phyloP scores from a whole-genome alignment of 805 yeast species.

The Candida quercuum region DNA sequence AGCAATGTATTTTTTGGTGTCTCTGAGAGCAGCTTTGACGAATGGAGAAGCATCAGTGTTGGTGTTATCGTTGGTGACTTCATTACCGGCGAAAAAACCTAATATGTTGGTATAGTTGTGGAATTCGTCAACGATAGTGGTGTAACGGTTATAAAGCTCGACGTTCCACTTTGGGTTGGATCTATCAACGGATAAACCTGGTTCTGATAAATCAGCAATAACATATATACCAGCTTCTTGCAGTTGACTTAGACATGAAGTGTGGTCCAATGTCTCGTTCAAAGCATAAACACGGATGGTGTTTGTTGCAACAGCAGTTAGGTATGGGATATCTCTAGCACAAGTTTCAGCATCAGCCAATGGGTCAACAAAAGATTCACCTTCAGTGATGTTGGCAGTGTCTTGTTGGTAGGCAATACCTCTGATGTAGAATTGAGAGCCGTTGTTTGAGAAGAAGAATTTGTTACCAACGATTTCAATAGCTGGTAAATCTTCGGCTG shows the following conservation, averaged over 20 bases:
- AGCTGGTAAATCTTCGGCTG: slow-evolving; percentile 48
- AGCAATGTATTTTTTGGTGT: slow-evolving; percentile 62
- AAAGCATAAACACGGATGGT: slow-evolving; percentile 74
- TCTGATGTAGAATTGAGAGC: slow-evolving; percentile 70
- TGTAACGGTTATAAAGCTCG: slow-evolving; percentile 61
- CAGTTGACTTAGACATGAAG: slow-evolving; percentile 60
- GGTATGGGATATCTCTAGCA: slow-evolving; percentile 69
- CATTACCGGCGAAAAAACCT: slow-evolving; percentile 86
- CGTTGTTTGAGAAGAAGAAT: slow-evolving; percentile 71
- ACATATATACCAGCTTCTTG: slow-evolving; percentile 75
- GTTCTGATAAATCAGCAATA: slow-evolving; percentile 74
- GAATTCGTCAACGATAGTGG: slow-evolving; percentile 62
- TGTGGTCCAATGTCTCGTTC: slow-evolving; percentile 58
- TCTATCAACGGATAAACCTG: slow-evolving; percentile 58
- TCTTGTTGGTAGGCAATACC: slow-evolving; percentile 82
- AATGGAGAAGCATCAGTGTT: slow-evolving; percentile 75
- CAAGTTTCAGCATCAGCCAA: slow-evolving; percentile 58
- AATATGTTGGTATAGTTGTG: slow-evolving; percentile 64
- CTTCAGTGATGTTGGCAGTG: slow-evolving; percentile 42
- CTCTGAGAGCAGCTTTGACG: slow-evolving; percentile 82
- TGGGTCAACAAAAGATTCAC: slow-evolving; percentile 57
- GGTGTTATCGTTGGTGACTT: slow-evolving; percentile 61
- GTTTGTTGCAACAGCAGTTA: slow-evolving; percentile 57
- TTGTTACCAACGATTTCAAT: slow-evolving; percentile 74
- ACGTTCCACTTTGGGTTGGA: slow-evolving; percentile 57